Evolutionary conservation across 2,329 filamentous ascomycete species (phyloP), one percentile per base, ranked within the genome.

Genomic region (Fusarium globosum): DNA sequence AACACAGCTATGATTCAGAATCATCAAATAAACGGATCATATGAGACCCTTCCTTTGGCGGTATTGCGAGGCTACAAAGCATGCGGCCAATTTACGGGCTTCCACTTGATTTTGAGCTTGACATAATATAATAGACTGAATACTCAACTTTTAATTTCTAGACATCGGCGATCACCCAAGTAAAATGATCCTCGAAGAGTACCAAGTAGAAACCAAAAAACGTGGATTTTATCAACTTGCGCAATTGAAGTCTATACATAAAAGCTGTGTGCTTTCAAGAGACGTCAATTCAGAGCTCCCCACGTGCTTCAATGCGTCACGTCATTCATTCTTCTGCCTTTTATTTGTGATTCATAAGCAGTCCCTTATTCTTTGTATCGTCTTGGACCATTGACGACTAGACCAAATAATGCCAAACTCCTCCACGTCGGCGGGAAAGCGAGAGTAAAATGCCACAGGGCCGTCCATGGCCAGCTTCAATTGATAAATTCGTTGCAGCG

Each of bases 391-490:
- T 61, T 61, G 53, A 74, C 68, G 61, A 74, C 69, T 68, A 65
- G 62, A 69, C 71, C 61, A 71, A 53, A 69, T 69, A 69, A 72
- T 69, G 61, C 70, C 73, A 65, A 68, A 73, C 71, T 63, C 62
- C 69, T 67, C 68, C 71, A 71, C 64, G 71, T 77, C 70, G 76
- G 75, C 58, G 69, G 51, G 62, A 78, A 68, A 75, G 68, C 59
- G 72, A 78, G 51, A 73, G 68, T 74, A 69, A 70, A 71, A 69
- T 77, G 65, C 76, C 77, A 76, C 74, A 72, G 64, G 73, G 63
- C 75, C 75, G 53, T 76, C 74, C 68, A 66, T 56, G 69, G 76
- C 69, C 76, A 76, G 58, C 66, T 78, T 78, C 75, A 78, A 78
- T 76, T 78, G 76, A 75, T 74, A 78, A 76, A 65, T 75, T 73